Conservation (phyloP, 768 basidiomycete species). For the Collybiopsis luxurians region DNA sequence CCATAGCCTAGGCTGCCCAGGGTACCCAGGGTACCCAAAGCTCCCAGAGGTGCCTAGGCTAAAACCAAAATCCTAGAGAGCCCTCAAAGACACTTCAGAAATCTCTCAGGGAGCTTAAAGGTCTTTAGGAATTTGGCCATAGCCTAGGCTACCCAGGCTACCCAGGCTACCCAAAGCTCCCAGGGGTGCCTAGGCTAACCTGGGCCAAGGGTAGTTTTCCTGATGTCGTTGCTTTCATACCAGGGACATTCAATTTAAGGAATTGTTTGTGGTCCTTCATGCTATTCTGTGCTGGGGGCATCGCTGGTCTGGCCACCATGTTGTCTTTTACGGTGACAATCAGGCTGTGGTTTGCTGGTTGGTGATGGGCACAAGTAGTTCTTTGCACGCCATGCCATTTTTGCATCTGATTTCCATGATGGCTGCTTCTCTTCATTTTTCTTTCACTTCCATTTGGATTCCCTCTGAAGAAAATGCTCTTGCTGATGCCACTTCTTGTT, state of each 20-base stretch:
- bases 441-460: conserved; percentile 9
- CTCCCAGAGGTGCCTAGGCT: too few relatives aligned
- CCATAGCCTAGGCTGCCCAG: too few relatives aligned
- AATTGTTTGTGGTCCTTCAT: conserved; percentile 20
- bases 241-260: conserved; percentile 24
- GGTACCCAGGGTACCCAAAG: too few relatives aligned
- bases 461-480: conserved; percentile 8
- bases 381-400: conserved; percentile 7
- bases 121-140: too few relatives aligned
- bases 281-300: conserved; percentile 19
- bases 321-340: conserved; percentile 24
- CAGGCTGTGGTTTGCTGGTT: conserved; percentile 7
- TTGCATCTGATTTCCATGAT: conserved; percentile 8
- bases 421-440: conserved; percentile 8
- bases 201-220: too few relatives aligned
- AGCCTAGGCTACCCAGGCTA: too few relatives aligned
- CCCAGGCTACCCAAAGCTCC: too few relatives aligned
- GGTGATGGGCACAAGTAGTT: conserved; percentile 9
- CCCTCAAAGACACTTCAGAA: too few relatives aligned
- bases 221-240: conserved; percentile 17
- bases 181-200: too few relatives aligned
- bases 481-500: conserved; percentile 13
- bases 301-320: conserved; percentile 12
- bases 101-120: too few relatives aligned
- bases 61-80: too few relatives aligned